Evolutionary conservation across 805 yeast species (phyloP), one percentile per base, ranked within the genome.

Genomic region (Metschnikowia kofuensis): DNA sequence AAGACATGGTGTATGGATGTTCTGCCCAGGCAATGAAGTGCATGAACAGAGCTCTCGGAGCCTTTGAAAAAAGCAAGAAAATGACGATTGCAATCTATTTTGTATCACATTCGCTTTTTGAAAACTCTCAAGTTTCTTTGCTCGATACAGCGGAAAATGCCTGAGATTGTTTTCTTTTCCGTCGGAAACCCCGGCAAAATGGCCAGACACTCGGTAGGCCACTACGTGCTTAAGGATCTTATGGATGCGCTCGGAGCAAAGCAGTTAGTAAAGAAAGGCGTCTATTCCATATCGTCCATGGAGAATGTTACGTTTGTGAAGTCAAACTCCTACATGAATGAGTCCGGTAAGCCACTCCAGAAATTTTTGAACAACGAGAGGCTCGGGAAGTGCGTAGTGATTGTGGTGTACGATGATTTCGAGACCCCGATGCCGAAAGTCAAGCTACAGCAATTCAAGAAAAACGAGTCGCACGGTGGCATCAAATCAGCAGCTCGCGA

Each of bases 141-240:
- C 21, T 21, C 4, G 21, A 21, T 21, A 21, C 21, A 21, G 21
- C 21, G 5, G 5, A 10, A 10, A 30, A 47, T 47, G 50, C 14
- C 43, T 13, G 30, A 27, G 2, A 47, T 47, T 14, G 59, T 64
- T 2, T 48, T 65, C 30, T 61, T 64, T 42, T 62, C 76, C 11
- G 59, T 72, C 28, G 76, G 77, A 4, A 72, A 72, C 51, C 76
- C 76, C 3, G 76, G 76, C 0, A 63, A 68, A 8, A 56, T 63
- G 27, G 67, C 60, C 34, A 56, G 77, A n/a, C 77, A 72, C 48
- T 70, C 76, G 1, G 61, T 64, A 4, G 77, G 77, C 6, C 76
- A 72, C 49, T 59, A 61, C 44, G 65, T 61, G 40, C 58, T 71
- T 14, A 60, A 63, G 42, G 48, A 57, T 16, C 47, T 70, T 28